Percentiles rank a stretch among this genome's conserved stretches.
Conservation (phyloP, 108 stramenopile species). For the Stephanodiscus minutulus region DNA sequence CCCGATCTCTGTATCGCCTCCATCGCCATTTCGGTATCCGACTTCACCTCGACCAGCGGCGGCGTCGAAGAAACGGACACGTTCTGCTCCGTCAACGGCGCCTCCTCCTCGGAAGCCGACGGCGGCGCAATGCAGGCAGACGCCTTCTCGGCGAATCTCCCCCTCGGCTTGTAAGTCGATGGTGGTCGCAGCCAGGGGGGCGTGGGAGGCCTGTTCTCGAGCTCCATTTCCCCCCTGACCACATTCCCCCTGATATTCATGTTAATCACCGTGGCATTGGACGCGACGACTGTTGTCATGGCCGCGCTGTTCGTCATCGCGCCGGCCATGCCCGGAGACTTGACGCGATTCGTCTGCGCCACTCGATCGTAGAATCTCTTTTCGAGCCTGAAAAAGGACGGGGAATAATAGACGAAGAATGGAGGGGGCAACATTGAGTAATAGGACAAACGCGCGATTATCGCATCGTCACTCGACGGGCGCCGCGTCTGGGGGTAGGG, state of each 20-base stretch:
- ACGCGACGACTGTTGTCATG: constrained; percentile 5
- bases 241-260: constrained; percentile 14
- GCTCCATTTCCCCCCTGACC: constrained; percentile 24
- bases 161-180: constrained; percentile 30
- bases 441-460: too few relatives aligned
- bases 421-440: too few relatives aligned
- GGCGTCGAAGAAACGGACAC: neutral
- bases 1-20: constrained; percentile 7
- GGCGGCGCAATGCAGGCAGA: constrained; percentile 1
- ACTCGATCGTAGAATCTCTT: constrained; percentile 93
- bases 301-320: constrained; percentile 27
- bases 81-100: constrained; percentile 43
- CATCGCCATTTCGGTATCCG: constrained; percentile 18
- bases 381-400: constrained; percentile 58
- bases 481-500: neutral
- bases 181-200: constrained; percentile 52
- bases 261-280: constrained; percentile 1
- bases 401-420: too few relatives aligned
- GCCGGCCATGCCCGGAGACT: constrained; percentile 44
- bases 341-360: constrained; percentile 93
- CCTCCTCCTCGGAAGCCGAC: constrained; percentile 25
- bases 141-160: constrained; percentile 20
- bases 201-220: constrained; percentile 39
- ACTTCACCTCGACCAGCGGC: constrained; percentile 9
- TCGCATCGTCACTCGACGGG: too few relatives aligned